These are phyloP conservation scores for Rhododendron ovatum DNA, from an alignment of 148 eudicot genomes.

Conservation along the genomic window DNA sequence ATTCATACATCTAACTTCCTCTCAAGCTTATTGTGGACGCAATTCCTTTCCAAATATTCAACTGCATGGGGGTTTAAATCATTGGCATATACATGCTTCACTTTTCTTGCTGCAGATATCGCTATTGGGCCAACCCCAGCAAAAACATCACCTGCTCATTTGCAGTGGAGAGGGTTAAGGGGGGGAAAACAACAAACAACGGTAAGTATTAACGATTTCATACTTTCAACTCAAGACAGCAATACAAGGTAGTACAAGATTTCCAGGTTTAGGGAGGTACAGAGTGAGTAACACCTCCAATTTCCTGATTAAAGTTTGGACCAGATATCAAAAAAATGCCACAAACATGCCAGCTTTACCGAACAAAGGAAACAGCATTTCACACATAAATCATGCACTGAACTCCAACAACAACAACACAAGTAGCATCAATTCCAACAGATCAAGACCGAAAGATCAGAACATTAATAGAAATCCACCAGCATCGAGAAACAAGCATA, in stretches of 20 bases:
- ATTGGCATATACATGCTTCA: slow-evolving; percentile 87
- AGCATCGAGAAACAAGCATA: not conserved
- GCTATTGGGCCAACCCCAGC: slow-evolving; percentile 98
- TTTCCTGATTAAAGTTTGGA: not conserved
- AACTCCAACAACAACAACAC: not conserved
- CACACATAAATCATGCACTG: not conserved
- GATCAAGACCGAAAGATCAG: not conserved
- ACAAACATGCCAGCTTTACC: not conserved
- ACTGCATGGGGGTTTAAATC: slow-evolving; percentile 85
- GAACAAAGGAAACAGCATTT: not conserved
- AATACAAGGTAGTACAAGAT: not conserved
- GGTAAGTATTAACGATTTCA: not conserved
- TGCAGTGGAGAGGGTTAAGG: not conserved
- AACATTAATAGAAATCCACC: not conserved
- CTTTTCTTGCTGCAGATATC: slow-evolving; percentile 90
- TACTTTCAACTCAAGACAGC: not conserved
- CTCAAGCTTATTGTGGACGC: slow-evolving; percentile 79
- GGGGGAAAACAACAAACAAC: not conserved
- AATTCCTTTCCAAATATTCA: slow-evolving; percentile 76
- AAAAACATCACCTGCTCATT: slow-evolving; percentile 78
- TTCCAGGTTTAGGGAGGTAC: not conserved
- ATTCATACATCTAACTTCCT: slow-evolving; percentile 73
- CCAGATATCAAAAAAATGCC: not conserved
- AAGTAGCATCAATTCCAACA: not conserved
- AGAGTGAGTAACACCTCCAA: not conserved